Evolutionary conservation across 768 basidiomycete genomes (phyloP).

Genomic region (Tephrocybe sp.): DNA sequence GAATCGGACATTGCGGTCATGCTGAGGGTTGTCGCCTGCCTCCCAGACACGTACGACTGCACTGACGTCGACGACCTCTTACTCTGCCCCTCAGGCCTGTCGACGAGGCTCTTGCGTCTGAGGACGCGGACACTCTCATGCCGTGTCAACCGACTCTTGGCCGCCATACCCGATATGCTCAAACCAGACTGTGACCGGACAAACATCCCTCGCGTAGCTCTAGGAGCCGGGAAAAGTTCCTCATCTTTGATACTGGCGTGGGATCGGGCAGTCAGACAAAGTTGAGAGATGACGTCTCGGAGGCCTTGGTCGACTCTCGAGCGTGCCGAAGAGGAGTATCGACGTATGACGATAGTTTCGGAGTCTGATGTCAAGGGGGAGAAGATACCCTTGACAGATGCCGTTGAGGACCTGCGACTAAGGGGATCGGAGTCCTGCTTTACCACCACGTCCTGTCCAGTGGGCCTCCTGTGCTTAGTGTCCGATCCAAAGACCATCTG

Average conservation of each 20-base stretch:
- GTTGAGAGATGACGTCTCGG: conserved; percentile 78
- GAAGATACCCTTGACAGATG: conserved; percentile 63
- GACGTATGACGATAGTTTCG: conserved; percentile 63
- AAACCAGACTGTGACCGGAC: conserved; percentile 59
- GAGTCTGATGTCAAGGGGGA: conserved; percentile 50
- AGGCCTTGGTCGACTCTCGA: conserved; percentile 75
- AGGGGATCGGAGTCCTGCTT: conserved; percentile 29
- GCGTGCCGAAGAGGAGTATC: conserved; percentile 65
- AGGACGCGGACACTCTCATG: conserved; percentile 73
- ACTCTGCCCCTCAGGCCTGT: conserved; percentile 28
- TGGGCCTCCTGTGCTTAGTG: conserved; percentile 27
- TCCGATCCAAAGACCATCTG: conserved; percentile 31
- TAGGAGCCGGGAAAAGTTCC: conserved; percentile 59
- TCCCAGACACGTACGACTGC: conserved; percentile 22
- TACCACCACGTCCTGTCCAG: conserved; percentile 23
- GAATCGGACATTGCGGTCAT: conserved; percentile 31
- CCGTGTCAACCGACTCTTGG: conserved; percentile 59
- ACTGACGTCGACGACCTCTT: conserved; percentile 24
- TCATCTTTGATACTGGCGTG: conserved; percentile 64
- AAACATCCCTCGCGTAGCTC: conserved; percentile 41
- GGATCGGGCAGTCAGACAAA: conserved; percentile 65
- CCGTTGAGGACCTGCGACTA: conserved; percentile 63
- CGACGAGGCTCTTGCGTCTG: conserved; percentile 51
- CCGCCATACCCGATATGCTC: conserved; percentile 63
- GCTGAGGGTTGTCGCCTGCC: conserved; percentile 35